A percentile compares a stretch with the other conserved stretches of the same genome.
phyloP scores from a whole-genome alignment of 2,329 filamentous ascomycete species.

The Fusarium penzigii region DNA sequence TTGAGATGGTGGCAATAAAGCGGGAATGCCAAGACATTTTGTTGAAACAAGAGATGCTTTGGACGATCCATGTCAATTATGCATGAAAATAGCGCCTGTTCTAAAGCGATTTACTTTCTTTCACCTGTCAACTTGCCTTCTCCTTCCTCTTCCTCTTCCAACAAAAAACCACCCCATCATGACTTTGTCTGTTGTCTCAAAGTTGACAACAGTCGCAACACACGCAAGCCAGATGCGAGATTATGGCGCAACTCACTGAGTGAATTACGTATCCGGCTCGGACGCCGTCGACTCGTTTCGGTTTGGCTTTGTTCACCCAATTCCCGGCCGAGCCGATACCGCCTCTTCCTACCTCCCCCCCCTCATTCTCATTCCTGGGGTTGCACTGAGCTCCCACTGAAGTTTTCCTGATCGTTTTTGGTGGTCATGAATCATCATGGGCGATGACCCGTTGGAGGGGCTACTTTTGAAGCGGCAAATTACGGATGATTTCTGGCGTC shows the following conservation, averaged over 20 bases:
- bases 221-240: not conserved
- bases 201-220: no score
- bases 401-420: not conserved
- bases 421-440: constrained; percentile 23
- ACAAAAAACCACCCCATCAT: not conserved
- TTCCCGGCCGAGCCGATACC: not conserved
- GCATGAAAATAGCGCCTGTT: not conserved
- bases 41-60: no score
- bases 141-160: not conserved
- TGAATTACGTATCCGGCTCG: constrained; percentile 17
- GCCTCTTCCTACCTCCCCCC: no score
- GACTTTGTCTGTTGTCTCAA: not conserved
- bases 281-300: constrained; percentile 7
- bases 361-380: no score
- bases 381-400: no score
- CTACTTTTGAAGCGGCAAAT: no score
- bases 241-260: constrained; percentile 21
- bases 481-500: no score
- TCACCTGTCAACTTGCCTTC: not conserved
- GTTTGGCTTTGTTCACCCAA: not conserved
- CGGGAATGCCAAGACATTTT: constrained; percentile 5
- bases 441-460: not conserved
- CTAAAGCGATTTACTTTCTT: no score
- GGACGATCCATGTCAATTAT: constrained; percentile 13
- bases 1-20: constrained; percentile 3